These are phyloP conservation scores for Neurospora sublineolata DNA, from an alignment of 495 filamentous ascomycete genomes.

Conservation along the genomic window DNA sequence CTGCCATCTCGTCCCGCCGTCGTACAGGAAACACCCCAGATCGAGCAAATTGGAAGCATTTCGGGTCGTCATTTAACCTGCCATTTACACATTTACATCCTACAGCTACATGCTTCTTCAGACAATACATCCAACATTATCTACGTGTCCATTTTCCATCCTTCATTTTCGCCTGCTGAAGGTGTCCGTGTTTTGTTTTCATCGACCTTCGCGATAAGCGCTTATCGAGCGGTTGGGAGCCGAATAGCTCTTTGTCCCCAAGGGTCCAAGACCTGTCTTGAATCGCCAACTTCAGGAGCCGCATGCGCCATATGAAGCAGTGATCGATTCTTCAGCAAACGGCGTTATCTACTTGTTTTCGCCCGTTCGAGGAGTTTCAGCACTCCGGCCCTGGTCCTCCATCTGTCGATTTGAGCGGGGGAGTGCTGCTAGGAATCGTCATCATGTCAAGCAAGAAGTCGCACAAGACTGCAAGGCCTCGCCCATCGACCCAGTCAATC, in stretches of 20 bases:
- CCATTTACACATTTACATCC: background rate
- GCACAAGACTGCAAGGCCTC: conserved; percentile 34
- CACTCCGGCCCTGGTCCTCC: background rate
- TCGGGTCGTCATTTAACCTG: background rate
- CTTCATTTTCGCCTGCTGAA: background rate
- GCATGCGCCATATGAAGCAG: background rate
- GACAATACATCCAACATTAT: background rate
- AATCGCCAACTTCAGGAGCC: background rate
- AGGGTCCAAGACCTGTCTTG: background rate
- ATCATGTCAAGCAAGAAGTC: conserved; percentile 12
- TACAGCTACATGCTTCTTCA: background rate
- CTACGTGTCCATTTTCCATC: background rate
- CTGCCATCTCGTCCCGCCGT: background rate
- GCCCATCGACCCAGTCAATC: conserved; percentile 46
- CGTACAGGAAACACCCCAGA: background rate
- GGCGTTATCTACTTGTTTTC: background rate
- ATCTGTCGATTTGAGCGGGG: background rate
- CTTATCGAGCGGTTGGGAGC: background rate
- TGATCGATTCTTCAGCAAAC: background rate
- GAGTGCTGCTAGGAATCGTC: background rate
- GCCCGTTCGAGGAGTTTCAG: background rate
- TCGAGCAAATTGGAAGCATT: background rate
- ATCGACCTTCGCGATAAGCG: background rate
- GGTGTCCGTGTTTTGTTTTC: background rate
- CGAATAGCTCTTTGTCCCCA: background rate